Evolutionary conservation across 108 stramenopile species (phyloP).

Genomic region (Cyclotella kingstonii): DNA sequence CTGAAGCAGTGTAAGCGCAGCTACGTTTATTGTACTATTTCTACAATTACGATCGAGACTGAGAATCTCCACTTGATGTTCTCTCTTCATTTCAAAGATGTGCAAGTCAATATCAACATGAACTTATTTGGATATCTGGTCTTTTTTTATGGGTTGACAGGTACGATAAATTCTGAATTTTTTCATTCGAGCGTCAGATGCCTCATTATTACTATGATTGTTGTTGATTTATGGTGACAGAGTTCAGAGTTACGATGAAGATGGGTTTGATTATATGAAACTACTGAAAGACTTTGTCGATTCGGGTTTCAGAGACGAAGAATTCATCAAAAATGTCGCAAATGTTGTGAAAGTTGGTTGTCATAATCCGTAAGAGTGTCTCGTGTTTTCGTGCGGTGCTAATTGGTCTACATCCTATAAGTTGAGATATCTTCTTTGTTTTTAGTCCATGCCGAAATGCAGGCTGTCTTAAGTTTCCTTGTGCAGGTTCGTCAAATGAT

Average conservation of each 20-base stretch:
- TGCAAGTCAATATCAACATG: slow-evolving; percentile 1
- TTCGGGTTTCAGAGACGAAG: slow-evolving; percentile 12
- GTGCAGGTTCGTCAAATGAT: slow-evolving; percentile 14
- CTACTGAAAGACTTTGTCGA: slow-evolving; percentile 24
- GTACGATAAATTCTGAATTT: neutral
- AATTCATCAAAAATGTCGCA: slow-evolving; percentile 17
- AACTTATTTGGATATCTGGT: slow-evolving; percentile 33
- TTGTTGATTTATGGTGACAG: neutral
- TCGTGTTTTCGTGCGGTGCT: neutral
- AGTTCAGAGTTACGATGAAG: slow-evolving; percentile 21
- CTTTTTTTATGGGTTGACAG: slow-evolving; percentile 37
- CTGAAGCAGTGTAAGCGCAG: slow-evolving; percentile 27
- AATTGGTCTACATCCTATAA: neutral
- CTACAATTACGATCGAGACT: no score
- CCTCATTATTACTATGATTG: neutral
- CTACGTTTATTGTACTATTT: no score
- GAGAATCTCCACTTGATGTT: no score
- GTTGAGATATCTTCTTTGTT: neutral
- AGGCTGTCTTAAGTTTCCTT: slow-evolving; percentile 25
- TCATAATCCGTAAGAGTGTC: slow-evolving; percentile 17
- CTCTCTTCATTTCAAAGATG: slow-evolving; percentile 7
- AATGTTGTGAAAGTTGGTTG: slow-evolving; percentile 34
- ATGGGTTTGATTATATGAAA: slow-evolving; percentile 32
- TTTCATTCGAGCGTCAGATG: slow-evolving; percentile 1
- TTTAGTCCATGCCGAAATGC: slow-evolving; percentile 17